Conservation (phyloP, 2,329 filamentous ascomycete genomes). For the Botrytis fabae region DNA sequence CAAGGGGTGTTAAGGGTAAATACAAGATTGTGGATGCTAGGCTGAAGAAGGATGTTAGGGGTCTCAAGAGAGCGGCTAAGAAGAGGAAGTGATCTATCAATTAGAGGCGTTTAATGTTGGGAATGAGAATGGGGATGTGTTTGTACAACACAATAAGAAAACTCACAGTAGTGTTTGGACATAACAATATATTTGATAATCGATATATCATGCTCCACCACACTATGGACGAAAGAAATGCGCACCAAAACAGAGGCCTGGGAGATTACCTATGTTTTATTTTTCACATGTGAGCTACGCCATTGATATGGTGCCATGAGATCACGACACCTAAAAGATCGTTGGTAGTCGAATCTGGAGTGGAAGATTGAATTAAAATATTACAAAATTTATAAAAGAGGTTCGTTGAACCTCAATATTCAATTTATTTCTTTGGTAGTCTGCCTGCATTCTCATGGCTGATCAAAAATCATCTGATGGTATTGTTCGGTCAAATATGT, state of each 20-base stretch:
- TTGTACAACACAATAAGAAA: background rate
- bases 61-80: conserved; percentile 78
- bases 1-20: conserved; percentile 88
- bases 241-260: background rate
- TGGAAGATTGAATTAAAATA: background rate
- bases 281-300: background rate
- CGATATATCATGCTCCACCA: background rate
- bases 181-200: background rate
- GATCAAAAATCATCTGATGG: background rate
- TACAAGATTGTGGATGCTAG: conserved; percentile 97
- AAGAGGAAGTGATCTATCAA: conserved; percentile 55
- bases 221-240: background rate
- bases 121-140: background rate
- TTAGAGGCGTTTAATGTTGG: background rate
- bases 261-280: background rate
- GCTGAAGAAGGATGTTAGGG: conserved; percentile 94
- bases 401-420: background rate
- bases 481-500: background rate
- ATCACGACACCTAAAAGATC: background rate
- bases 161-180: background rate
- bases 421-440: background rate
- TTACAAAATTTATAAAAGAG: background rate
- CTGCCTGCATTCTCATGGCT: background rate
- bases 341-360: background rate
- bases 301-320: background rate